phyloP scores from a whole-genome alignment of 208 protist genomes.

The Borovskyia barvae region DNA sequence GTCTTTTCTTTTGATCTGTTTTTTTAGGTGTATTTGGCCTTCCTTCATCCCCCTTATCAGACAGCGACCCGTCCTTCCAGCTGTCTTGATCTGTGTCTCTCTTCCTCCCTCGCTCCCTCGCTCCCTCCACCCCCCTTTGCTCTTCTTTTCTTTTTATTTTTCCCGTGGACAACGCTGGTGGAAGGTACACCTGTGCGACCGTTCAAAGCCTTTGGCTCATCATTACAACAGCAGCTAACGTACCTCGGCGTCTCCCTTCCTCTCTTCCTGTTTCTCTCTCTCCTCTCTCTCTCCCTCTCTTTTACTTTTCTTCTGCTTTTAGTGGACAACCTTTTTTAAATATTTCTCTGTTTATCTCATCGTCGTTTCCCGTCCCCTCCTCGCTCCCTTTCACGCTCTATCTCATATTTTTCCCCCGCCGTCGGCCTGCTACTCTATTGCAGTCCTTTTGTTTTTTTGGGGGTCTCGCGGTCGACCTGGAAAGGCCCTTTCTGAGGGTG shows the following conservation, averaged over 20 bases:
- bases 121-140: background rate
- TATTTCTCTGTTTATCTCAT: background rate
- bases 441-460: background rate
- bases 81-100: conserved; percentile 2
- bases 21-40: background rate
- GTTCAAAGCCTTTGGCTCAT: no score
- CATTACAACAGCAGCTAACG: no score
- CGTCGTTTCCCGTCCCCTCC: background rate
- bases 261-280: background rate
- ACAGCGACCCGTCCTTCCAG: no score
- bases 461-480: no score
- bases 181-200: no score
- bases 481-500: no score
- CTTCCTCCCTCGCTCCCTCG: background rate
- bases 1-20: background rate
- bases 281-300: conserved; percentile 1
- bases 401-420: background rate
- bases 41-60: no score
- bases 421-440: no score
- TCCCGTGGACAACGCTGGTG: background rate
- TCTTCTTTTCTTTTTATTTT: background rate
- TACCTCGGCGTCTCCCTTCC: background rate
- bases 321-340: background rate
- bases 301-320: background rate
- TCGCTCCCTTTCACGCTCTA: background rate